Evolutionary conservation across 179 eudicot species (phyloP), one percentile per base, ranked within the genome.

Genomic region (Silene coronaria): DNA sequence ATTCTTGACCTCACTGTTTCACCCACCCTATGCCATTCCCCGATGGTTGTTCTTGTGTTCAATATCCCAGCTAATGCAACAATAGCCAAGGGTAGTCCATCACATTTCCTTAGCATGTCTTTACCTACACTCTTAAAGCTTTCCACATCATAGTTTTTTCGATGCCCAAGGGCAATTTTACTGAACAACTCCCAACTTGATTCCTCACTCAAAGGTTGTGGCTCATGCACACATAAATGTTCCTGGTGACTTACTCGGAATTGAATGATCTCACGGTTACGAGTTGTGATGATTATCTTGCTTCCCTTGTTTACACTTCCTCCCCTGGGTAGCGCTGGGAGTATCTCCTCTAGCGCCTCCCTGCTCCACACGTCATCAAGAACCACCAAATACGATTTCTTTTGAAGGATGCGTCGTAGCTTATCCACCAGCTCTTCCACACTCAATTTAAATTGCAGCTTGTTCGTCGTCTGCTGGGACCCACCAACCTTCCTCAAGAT

Each of bases 61-160:
- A 88, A 60, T 16, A 86, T 81, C 48, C 89, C 85, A 11, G 85
- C 86, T n/a, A 88, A 74, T 7, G 91, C 87, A 28, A 84, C 83
- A 46, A 86, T 78, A 26, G 91, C 91, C 21, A 88, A 84, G 17
- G 91, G 91, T 61, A 88, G 77, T 21, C 91, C 91, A 59, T 80
- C 84, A 72, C 91, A 88, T 69, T 81, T 84, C n/a, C 45, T 76
- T 27, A 83, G 62, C 60, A 88, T 81, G 34, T 48, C 79, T 64
- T 63, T 62, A 38, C 85, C 89, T 57, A 79, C 51, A 51, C 21
- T 74, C 74, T 88, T 81, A 13, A 81, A 81, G 69, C 79, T 84
- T 38, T 76, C 32, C 59, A 12, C 34, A 21, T 11, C 51, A 21
- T 14, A 24, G 14, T 22, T 7, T 3, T 11, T 4, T 21, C 16